These are phyloP conservation scores for Phanerochaete sordida DNA, from an alignment of 768 basidiomycete species.

Conservation along the genomic window DNA sequence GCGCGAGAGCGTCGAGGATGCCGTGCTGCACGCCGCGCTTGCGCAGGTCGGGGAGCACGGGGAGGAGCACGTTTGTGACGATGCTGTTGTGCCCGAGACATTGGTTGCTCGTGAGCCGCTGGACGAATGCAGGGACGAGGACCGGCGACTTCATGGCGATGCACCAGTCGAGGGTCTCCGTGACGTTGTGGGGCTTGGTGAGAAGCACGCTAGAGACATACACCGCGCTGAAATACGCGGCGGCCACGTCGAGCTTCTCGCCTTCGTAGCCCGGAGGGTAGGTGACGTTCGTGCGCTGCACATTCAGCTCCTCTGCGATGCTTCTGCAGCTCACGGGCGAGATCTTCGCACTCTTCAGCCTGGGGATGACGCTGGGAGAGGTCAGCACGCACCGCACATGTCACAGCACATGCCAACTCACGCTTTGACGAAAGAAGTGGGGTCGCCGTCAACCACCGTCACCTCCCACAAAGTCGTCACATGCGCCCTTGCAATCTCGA, in stretches of 20 bases:
- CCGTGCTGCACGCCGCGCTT: constrained; percentile 3
- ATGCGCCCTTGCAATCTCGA: too few relatives aligned
- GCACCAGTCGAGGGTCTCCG: not conserved
- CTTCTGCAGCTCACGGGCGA: not conserved
- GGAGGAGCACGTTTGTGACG: constrained; percentile 4
- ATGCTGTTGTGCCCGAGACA: not conserved
- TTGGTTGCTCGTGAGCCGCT: not conserved
- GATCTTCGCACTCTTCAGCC: not conserved
- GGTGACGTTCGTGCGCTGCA: not conserved
- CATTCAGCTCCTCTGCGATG: not conserved
- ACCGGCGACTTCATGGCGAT: not conserved
- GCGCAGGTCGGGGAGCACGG: constrained; percentile 9
- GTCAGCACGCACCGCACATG: too few relatives aligned
- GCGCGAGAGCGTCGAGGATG: constrained; percentile 3
- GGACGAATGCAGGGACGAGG: not conserved
- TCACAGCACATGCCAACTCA: not conserved
- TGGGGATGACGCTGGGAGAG: not conserved
- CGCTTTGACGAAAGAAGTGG: too few relatives aligned
- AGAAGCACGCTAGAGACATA: not conserved
- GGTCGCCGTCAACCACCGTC: too few relatives aligned
- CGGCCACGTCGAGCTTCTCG: not conserved
- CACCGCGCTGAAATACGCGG: not conserved
- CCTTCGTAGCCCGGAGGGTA: not conserved
- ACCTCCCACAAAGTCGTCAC: too few relatives aligned
- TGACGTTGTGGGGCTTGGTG: not conserved